Percentiles rank a stretch among this genome's conserved stretches.
phyloP scores from a whole-genome alignment of 208 protist species.

The Acanthamoeba culbertsoni region DNA sequence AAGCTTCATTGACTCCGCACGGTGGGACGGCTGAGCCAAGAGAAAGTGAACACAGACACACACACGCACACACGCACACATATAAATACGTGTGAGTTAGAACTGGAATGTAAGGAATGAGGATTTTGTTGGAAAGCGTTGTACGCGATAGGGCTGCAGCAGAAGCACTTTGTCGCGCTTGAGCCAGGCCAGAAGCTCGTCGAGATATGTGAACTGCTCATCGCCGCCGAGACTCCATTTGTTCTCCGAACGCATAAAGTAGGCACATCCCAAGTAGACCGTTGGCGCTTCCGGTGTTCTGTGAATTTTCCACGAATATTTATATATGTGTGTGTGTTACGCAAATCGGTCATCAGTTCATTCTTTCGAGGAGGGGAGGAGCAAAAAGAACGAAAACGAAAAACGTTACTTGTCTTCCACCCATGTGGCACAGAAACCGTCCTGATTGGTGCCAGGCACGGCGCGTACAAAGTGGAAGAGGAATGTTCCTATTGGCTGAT shows the following conservation, averaged over 20 bases:
- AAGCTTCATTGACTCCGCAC: not conserved
- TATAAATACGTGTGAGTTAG: not conserved
- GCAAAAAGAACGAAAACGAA: not conserved
- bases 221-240: not conserved
- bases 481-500: not conserved
- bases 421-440: not conserved
- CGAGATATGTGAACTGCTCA: constrained; percentile 7
- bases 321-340: not conserved
- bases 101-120: not conserved
- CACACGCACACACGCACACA: not conserved
- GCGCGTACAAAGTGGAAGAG: not conserved
- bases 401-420: not conserved
- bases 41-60: not conserved
- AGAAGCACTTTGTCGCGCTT: constrained; percentile 31
- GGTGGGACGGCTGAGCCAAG: not conserved
- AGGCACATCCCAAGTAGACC: not conserved
- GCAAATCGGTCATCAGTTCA: not conserved
- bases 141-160: constrained; percentile 9
- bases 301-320: not conserved
- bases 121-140: not conserved
- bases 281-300: not conserved
- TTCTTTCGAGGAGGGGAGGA: not conserved
- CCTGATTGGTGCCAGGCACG: not conserved
- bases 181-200: not conserved
- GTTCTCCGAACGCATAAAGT: not conserved